Evolutionary conservation across 768 basidiomycete genomes (phyloP).

Genomic region (Suillus occidentalis): DNA sequence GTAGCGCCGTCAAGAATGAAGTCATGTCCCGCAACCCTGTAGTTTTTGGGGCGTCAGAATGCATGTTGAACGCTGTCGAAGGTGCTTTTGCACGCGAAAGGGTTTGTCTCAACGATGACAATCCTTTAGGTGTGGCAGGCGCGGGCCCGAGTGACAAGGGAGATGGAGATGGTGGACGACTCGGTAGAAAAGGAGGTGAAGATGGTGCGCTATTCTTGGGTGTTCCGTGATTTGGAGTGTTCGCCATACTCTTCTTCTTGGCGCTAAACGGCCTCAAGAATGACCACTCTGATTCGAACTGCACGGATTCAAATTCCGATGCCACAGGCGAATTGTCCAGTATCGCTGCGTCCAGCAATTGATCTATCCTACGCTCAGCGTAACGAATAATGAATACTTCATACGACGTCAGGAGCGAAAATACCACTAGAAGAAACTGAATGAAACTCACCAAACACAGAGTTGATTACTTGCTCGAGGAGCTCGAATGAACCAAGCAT

Average conservation of each 20-base stretch:
- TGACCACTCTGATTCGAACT: slow-evolving; percentile 97
- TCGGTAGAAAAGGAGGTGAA: slow-evolving; percentile 48
- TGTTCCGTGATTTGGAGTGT: slow-evolving; percentile 25
- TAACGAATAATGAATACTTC: slow-evolving; percentile 94
- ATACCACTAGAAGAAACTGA: slow-evolving; percentile 3
- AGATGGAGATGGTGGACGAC: slow-evolving; percentile 55
- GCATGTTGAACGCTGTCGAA: slow-evolving; percentile 46
- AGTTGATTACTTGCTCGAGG: slow-evolving; percentile 91
- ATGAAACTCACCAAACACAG: slow-evolving; percentile 75
- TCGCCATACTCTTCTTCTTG: slow-evolving; percentile 51
- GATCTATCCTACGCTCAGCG: slow-evolving; percentile 86
- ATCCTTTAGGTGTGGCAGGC: slow-evolving; percentile 49
- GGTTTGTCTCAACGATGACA: slow-evolving; percentile 69
- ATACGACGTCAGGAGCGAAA: slow-evolving; percentile 11
- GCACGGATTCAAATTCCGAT: slow-evolving; percentile 75
- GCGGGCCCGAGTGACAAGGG: slow-evolving; percentile 42
- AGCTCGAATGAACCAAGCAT: slow-evolving; percentile 81
- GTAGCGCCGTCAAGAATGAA: slow-evolving; percentile 80
- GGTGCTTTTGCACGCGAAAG: slow-evolving; percentile 55
- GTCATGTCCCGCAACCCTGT: slow-evolving; percentile 60
- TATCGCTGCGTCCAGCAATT: slow-evolving; percentile 76
- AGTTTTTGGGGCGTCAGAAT: slow-evolving; percentile 44
- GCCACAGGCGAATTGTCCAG: slow-evolving; percentile 82
- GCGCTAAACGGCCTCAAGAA: slow-evolving; percentile 72
- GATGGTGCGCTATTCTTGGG: slow-evolving; percentile 40